phyloP scores from a whole-genome alignment of 495 filamentous ascomycete genomes.

The Tuber aestivum region DNA sequence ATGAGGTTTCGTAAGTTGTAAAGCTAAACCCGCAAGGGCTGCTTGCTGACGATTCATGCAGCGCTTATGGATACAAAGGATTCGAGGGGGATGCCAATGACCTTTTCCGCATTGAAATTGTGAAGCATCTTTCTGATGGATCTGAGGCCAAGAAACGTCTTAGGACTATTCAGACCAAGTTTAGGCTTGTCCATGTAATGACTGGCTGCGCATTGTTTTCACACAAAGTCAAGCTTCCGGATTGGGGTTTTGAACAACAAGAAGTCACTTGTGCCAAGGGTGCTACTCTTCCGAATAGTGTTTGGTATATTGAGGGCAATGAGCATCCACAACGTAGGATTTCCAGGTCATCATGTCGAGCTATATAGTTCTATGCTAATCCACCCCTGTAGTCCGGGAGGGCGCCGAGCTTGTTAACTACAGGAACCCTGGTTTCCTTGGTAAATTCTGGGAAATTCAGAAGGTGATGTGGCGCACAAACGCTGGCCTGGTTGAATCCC shows the following conservation, averaged over 20 bases:
- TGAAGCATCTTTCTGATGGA: slow-evolving; percentile 80
- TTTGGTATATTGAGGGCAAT: slow-evolving; percentile 95
- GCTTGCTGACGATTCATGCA: not conserved
- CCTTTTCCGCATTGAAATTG: slow-evolving; percentile 87
- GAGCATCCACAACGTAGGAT: slow-evolving; percentile 57
- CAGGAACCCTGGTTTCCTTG: slow-evolving; percentile 86
- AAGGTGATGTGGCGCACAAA: slow-evolving; percentile 99
- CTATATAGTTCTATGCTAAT: not conserved
- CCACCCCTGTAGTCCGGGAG: slow-evolving; percentile 47
- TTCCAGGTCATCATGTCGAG: not conserved
- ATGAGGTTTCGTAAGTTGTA: slow-evolving; percentile 64
- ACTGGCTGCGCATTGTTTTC: slow-evolving; percentile 95
- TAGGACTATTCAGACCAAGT: slow-evolving; percentile 94
- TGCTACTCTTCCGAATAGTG: slow-evolving; percentile 86
- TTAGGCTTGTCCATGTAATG: slow-evolving; percentile 90
- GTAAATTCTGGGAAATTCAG: slow-evolving; percentile 99
- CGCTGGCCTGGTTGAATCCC: slow-evolving; percentile 89
- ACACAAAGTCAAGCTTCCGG: slow-evolving; percentile 95
- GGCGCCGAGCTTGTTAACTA: slow-evolving; percentile 92
- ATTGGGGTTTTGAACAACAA: slow-evolving; percentile 95
- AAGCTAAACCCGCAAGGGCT: not conserved
- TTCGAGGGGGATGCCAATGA: slow-evolving; percentile 97
- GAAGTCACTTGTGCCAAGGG: slow-evolving; percentile 95
- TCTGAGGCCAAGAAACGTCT: slow-evolving; percentile 73
- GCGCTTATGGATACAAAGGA: slow-evolving; percentile 90